These are phyloP conservation scores for Apiotrichum gracile DNA, from an alignment of 1,284 basidiomycete genomes.

Conservation along the genomic window DNA sequence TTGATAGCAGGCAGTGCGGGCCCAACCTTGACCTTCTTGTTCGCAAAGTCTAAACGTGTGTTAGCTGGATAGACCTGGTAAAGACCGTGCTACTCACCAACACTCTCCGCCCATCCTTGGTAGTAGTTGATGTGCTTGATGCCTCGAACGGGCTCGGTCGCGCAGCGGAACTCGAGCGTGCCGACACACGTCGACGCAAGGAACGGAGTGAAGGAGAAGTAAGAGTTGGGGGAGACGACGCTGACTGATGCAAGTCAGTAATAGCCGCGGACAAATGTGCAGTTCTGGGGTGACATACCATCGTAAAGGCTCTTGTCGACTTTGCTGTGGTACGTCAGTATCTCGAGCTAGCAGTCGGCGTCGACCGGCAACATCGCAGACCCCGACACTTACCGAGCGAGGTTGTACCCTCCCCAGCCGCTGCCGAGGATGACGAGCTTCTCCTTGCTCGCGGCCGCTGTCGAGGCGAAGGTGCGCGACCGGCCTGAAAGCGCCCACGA, in stretches of 20 bases:
- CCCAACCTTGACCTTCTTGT: conserved; percentile 53
- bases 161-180: conserved; percentile 72
- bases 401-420: conserved; percentile 77
- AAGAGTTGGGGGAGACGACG: conserved; percentile 65
- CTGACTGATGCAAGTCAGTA: conserved; percentile 50
- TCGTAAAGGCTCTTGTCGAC: conserved; percentile 39
- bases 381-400: conserved; percentile 39
- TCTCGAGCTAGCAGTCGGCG: neutral
- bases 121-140: conserved; percentile 31
- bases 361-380: neutral
- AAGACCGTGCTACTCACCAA: conserved; percentile 32
- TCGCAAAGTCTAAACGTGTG: conserved; percentile 55
- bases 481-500: no score
- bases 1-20: conserved; percentile 27
- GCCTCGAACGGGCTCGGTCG: conserved; percentile 66
- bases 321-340: conserved; percentile 14
- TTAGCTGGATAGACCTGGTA: neutral
- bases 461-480: neutral
- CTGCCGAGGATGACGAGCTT: conserved; percentile 69
- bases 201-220: conserved; percentile 79
- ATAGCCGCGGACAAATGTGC: neutral
- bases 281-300: conserved; percentile 14
- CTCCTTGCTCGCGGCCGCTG: neutral
- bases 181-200: conserved; percentile 72
- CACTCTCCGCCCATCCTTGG: conserved; percentile 48